phyloP scores from a whole-genome alignment of 2,329 filamentous ascomycete species.

The Nectriaceae sp. region DNA sequence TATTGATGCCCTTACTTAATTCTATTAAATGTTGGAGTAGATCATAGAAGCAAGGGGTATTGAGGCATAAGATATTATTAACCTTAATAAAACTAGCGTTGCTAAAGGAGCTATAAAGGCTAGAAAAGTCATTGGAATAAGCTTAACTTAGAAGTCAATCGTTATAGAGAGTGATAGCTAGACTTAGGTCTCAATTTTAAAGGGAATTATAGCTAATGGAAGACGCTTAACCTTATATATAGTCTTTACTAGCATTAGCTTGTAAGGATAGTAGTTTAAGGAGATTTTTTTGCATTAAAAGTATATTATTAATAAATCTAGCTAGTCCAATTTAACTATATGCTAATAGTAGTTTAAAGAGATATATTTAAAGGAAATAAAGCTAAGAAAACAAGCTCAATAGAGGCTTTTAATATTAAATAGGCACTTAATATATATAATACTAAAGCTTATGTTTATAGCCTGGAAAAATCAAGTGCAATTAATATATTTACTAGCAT shows the following conservation, averaged over 20 bases:
- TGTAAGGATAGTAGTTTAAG: constrained; percentile 2
- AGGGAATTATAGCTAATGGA: neutral
- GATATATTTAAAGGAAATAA: neutral
- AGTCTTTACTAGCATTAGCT: neutral
- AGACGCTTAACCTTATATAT: neutral
- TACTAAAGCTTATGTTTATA: neutral
- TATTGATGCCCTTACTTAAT: neutral
- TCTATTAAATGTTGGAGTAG: too few species aligned
- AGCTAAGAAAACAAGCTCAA: neutral
- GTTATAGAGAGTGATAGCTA: neutral
- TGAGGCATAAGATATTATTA: too few species aligned
- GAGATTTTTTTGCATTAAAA: neutral
- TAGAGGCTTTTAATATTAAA: constrained; percentile 1
- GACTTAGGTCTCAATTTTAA: constrained; percentile 3
- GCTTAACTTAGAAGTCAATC: neutral
- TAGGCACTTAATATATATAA: constrained; percentile 1
- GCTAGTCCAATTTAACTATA: neutral
- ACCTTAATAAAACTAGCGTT: neutral
- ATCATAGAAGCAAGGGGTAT: too few species aligned
- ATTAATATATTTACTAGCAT: neutral
- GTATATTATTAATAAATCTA: neutral
- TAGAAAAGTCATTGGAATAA: neutral
- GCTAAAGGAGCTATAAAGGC: neutral
- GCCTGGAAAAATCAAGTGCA: neutral
- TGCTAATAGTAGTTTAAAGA: constrained; percentile 2